Evolutionary conservation across 805 yeast species (phyloP).

Genomic region (Yamadazyma sp.): DNA sequence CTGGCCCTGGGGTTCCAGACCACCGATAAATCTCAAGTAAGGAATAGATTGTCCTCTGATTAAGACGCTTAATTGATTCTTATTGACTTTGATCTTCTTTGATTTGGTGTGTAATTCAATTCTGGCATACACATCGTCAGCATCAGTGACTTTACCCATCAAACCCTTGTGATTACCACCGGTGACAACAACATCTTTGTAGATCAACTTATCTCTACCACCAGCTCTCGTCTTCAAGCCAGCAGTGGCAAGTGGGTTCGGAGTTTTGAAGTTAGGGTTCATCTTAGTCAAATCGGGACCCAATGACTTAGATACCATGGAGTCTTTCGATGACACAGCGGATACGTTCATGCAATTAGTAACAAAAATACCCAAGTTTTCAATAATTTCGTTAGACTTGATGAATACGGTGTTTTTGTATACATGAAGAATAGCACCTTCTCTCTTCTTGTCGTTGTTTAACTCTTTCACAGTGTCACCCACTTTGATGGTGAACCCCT

Average conservation of each 20-base stretch:
- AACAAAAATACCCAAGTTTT: constrained; percentile 90
- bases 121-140: constrained; percentile 87
- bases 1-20: constrained; percentile 23
- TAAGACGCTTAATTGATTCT: constrained; percentile 69
- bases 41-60: constrained; percentile 72
- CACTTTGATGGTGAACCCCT: constrained; percentile 79
- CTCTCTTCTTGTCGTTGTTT: constrained; percentile 67
- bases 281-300: constrained; percentile 73
- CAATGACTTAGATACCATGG: constrained; percentile 53
- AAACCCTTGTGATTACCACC: constrained; percentile 95
- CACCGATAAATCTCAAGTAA: constrained; percentile 75
- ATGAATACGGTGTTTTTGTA: constrained; percentile 78
- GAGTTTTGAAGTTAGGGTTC: constrained; percentile 78
- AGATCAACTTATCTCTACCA: constrained; percentile 80
- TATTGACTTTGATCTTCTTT: constrained; percentile 82
- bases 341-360: constrained; percentile 72
- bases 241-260: constrained; percentile 43
- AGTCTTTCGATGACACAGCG: constrained; percentile 83
- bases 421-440: constrained; percentile 85
- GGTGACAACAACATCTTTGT: constrained; percentile 81
- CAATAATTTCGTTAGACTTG: constrained; percentile 74
- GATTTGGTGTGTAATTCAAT: constrained; percentile 92
- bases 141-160: constrained; percentile 89
- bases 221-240: constrained; percentile 51
- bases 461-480: constrained; percentile 91